These are phyloP conservation scores for Chlamydomonas schloesseri DNA, from an alignment of 139 green algal species.

Conservation along the genomic window DNA sequence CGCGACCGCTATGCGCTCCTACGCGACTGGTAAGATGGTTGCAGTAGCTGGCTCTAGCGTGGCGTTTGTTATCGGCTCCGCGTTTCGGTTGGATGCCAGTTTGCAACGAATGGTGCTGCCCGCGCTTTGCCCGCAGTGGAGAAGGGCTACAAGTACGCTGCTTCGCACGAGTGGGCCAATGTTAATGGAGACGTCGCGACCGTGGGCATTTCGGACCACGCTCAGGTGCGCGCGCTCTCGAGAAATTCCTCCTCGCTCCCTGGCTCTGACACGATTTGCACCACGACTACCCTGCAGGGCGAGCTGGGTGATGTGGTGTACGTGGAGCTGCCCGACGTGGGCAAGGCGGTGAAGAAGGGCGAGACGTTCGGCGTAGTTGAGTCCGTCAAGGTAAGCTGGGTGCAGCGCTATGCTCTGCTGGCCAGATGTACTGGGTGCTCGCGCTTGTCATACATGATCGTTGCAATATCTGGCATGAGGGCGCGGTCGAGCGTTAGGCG, in stretches of 20 bases:
- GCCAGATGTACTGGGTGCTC: no score
- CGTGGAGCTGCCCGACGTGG: constrained; percentile 97
- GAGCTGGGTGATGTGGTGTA: constrained; percentile 98
- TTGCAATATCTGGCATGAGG: no score
- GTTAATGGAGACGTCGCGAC: constrained; percentile 88
- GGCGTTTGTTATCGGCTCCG: not conserved
- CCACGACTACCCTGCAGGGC: constrained; percentile 53
- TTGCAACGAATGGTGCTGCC: not conserved
- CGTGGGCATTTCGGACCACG: constrained; percentile 97
- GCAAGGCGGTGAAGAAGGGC: constrained; percentile 81
- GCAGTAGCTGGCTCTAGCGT: no score
- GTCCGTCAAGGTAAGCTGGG: constrained; percentile 92
- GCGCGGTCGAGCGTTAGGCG: no score
- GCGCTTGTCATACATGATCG: no score
- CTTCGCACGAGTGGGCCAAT: constrained; percentile 93
- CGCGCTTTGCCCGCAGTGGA: constrained; percentile 60
- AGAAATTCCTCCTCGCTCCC: not conserved
- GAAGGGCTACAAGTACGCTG: constrained; percentile 80
- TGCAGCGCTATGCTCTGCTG: no score
- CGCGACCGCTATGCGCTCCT: not conserved
- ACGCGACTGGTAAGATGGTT: constrained; percentile 31
- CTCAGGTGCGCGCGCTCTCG: constrained; percentile 79
- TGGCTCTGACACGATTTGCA: not conserved
- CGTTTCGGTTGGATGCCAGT: not conserved
- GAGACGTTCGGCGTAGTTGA: constrained; percentile 97